Percentiles rank a stretch among this genome's conserved stretches.
These are phyloP conservation scores for Micractinium conductrix DNA, from an alignment of 139 green algal species.

Conservation along the genomic window DNA sequence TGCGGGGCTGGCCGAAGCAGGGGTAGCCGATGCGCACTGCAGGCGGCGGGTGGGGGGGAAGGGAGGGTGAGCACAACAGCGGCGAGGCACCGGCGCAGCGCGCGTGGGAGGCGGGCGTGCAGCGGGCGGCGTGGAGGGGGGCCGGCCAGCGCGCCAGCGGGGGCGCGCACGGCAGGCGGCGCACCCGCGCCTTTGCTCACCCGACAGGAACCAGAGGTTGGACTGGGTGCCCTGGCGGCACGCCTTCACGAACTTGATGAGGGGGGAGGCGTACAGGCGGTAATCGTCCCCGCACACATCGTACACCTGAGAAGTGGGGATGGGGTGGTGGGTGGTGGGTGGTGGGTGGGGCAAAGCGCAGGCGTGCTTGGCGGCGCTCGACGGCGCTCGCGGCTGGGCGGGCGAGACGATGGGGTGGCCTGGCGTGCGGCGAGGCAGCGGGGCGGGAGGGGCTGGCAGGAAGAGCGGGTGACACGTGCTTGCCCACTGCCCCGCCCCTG, in stretches of 20 bases:
- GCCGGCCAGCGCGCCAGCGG: not conserved
- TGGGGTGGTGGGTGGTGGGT: not conserved
- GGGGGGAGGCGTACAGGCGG: slow-evolving; percentile 15
- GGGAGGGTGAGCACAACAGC: not conserved
- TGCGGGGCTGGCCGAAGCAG: slow-evolving; percentile 19
- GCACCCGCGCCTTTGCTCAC: not conserved
- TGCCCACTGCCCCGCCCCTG: too few relatives aligned
- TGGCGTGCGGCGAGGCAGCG: too few relatives aligned
- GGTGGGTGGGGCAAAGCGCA: not conserved
- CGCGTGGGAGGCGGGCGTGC: too few relatives aligned
- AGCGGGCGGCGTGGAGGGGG: too few relatives aligned
- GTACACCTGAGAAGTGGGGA: not conserved
- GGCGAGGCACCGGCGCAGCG: not conserved
- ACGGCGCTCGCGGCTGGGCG: too few relatives aligned
- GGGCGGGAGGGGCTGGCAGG: too few relatives aligned
- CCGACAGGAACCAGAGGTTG: slow-evolving; percentile 12
- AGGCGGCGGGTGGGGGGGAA: not conserved
- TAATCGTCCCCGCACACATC: slow-evolving; percentile 13
- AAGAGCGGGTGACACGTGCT: not conserved
- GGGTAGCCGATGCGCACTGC: slow-evolving; percentile 24
- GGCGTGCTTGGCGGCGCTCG: not conserved
- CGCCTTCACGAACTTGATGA: slow-evolving; percentile 29
- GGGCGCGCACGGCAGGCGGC: not conserved
- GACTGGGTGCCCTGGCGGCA: not conserved
- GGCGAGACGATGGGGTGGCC: too few relatives aligned